Evolutionary conservation across 1,284 basidiomycete genomes (phyloP).

Genomic region (Heliocybe sulcata): DNA sequence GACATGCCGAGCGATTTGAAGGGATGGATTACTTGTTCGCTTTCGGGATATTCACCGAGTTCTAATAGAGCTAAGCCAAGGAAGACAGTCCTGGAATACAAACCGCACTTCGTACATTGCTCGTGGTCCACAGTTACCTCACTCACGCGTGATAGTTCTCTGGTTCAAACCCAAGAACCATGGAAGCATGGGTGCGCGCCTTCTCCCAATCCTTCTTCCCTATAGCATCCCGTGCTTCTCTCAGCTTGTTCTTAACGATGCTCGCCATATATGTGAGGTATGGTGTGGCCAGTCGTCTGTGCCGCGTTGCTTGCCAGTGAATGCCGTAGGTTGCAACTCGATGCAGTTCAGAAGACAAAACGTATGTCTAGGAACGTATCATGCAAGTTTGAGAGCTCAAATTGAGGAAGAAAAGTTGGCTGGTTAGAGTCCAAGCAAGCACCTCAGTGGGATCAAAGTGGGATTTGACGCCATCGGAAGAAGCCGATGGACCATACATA

Average conservation of each 20-base stretch:
- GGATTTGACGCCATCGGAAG: too few relatives aligned
- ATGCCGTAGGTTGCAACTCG: too few relatives aligned
- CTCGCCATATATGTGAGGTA: constrained; percentile 15
- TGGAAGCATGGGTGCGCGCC: constrained; percentile 62
- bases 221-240: constrained; percentile 75
- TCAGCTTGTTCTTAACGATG: constrained; percentile 68
- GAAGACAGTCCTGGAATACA: constrained; percentile 63
- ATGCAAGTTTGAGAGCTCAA: too few relatives aligned
- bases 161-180: constrained; percentile 66
- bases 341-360: too few relatives aligned
- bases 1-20: constrained; percentile 2
- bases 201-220: constrained; percentile 64
- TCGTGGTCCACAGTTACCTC: not conserved
- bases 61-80: constrained; percentile 74
- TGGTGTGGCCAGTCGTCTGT: too few relatives aligned
- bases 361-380: too few relatives aligned
- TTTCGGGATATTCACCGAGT: constrained; percentile 59
- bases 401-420: too few relatives aligned
- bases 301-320: too few relatives aligned
- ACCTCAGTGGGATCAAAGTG: too few relatives aligned
- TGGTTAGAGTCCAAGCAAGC: too few relatives aligned
- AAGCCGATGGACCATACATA: too few relatives aligned
- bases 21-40: constrained; percentile 69
- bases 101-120: not conserved
- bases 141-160: constrained; percentile 79